A percentile compares a stretch with the other conserved stretches of the same genome.
Conservation (phyloP, 495 filamentous ascomycete genomes). For the Xylaria sp. region DNA sequence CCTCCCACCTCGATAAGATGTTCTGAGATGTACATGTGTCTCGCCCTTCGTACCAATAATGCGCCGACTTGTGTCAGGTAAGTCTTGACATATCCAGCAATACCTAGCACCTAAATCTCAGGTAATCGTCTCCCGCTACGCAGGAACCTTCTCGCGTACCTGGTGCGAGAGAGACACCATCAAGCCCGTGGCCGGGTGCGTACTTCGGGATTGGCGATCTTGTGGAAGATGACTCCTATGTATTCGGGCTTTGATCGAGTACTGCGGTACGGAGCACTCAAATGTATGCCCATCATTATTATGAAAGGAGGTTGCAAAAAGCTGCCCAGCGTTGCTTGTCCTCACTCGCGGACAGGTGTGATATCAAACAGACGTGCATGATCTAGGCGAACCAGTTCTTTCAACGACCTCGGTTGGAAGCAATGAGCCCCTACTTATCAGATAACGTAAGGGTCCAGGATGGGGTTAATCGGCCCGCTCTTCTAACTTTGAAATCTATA, state of each 20-base stretch:
- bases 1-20: not conserved
- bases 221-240: not conserved
- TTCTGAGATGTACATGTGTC: not conserved
- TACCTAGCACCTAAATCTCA: not conserved
- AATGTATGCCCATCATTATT: not conserved
- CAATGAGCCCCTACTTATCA: not conserved
- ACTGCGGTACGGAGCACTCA: not conserved
- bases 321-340: conserved; percentile 15
- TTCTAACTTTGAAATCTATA: not conserved
- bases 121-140: not conserved
- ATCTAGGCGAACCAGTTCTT: not conserved
- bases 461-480: not conserved
- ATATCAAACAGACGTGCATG: not conserved
- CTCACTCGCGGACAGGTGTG: not conserved
- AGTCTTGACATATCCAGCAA: conserved; percentile 4
- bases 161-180: not conserved
- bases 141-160: not conserved
- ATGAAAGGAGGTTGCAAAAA: not conserved
- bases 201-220: not conserved
- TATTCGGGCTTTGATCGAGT: not conserved
- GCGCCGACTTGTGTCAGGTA: not conserved
- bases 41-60: not conserved
- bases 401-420: not conserved
- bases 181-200: not conserved
- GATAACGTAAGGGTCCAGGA: not conserved